Percentiles rank a stretch among this genome's conserved stretches.
Conservation (phyloP, 345 rosid genomes). For the Salix purpurea region DNA sequence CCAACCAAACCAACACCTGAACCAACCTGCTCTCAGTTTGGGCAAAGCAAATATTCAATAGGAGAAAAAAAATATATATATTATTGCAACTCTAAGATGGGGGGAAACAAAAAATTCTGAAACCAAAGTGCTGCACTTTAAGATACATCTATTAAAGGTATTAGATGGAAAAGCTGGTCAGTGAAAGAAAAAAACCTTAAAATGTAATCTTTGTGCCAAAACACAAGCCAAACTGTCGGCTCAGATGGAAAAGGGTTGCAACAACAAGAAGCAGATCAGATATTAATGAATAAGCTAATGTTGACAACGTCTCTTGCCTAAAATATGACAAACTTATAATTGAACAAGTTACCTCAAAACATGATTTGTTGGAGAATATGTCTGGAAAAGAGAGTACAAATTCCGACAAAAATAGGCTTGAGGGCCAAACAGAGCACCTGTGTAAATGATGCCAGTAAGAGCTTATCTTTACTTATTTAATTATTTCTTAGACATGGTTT, state of each 20-base stretch:
- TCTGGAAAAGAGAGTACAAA: slow-evolving; percentile 66
- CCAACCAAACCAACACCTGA: slow-evolving; percentile 89
- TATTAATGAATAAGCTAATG: neutral
- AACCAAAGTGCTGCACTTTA: neutral
- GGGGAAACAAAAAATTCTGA: neutral
- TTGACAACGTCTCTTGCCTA: neutral
- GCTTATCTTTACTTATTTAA: neutral
- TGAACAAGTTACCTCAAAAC: slow-evolving; percentile 62
- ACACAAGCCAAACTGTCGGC: neutral
- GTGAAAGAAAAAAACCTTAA: neutral
- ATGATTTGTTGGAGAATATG: slow-evolving; percentile 50
- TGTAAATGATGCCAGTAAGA: slow-evolving; percentile 12
- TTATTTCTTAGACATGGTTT: neutral
- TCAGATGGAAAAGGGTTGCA: neutral
- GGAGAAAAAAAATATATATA: neutral
- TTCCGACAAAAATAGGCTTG: slow-evolving; percentile 73
- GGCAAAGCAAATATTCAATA: neutral
- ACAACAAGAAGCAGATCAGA: neutral
- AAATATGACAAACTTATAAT: neutral
- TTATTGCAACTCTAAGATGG: neutral
- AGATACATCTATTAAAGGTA: neutral
- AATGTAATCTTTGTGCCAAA: neutral
- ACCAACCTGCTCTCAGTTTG: slow-evolving; percentile 54
- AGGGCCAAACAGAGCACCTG: slow-evolving; percentile 90
- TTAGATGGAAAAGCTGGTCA: neutral